A percentile compares a stretch with the other conserved stretches of the same genome.
These are phyloP conservation scores for Sugiyamaella qingdaonensis DNA, from an alignment of 805 yeast genomes.

Conservation along the genomic window DNA sequence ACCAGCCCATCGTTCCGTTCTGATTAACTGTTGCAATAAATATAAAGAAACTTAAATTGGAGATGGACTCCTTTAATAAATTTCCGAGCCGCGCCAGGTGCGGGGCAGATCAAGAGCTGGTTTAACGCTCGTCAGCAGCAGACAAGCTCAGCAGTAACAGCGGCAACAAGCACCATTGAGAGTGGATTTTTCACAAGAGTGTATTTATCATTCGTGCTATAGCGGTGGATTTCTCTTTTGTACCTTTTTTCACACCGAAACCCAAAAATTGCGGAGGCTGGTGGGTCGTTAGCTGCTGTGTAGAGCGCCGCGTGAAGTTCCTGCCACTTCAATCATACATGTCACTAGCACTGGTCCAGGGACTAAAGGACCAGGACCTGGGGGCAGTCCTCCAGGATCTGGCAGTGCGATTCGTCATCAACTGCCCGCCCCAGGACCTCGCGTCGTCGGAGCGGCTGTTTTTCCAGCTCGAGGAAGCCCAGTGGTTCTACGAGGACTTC, in stretches of 20 bases:
- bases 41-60: no score
- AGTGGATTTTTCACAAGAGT: no score
- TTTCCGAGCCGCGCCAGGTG: no score
- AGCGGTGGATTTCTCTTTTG: no score
- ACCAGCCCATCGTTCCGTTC: constrained; percentile 67
- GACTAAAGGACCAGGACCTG: constrained; percentile 18
- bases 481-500: constrained; percentile 93
- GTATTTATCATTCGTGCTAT: no score
- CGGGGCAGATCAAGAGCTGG: no score
- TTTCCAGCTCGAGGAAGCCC: constrained; percentile 96
- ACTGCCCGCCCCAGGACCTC: constrained; percentile 88
- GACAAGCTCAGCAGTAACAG: no score
- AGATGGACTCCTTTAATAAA: no score
- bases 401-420: constrained; percentile 81
- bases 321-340: constrained; percentile 9
- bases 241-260: no score
- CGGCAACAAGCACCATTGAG: no score
- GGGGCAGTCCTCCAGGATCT: constrained; percentile 48
- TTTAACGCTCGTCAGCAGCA: no score
- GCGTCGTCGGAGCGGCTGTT: constrained; percentile 75
- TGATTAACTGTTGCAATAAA: no score
- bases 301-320: neutral
- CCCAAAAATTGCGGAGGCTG: neutral
- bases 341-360: constrained; percentile 17
- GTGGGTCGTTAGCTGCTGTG: neutral